Evolutionary conservation across 1,284 basidiomycete genomes (phyloP), one percentile per base, ranked within the genome.

Genomic region (Melampsora abietis-canadensis): DNA sequence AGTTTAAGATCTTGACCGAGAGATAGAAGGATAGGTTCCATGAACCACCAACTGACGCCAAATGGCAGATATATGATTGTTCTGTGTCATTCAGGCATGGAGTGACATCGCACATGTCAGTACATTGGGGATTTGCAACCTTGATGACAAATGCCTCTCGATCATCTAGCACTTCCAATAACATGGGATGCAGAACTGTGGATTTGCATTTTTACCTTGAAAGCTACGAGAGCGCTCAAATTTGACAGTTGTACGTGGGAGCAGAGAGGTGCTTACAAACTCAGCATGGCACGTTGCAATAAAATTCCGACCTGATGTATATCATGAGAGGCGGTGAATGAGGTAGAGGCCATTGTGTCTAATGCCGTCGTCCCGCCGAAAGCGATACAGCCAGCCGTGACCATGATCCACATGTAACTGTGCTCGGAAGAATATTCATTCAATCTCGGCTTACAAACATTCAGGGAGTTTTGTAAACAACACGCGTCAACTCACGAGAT

Each of bases 401-500:
- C 60, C 76, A 12, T 62, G 31, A 30, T 30, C 65, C 65, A 51
- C 47, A 48, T 48, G 46, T 51, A 48, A 21, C 47, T 51, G 17
- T 47, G 19, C 30, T 48, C 19, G 17, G 10, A 51, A 34, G 47
- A 40, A 21, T 40, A 40, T 40, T 10, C 10, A 12, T 12, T 40
- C 37, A n/a, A 14, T n/a, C 27, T 21, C 19, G 19, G 19, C 10
- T 54, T 21, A n/a, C 2, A 0, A 27, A 21, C 14, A 1, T n/a
- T n/a, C 14, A 10, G 15, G 19, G 34, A 4, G 60, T 19, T 87
- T 81, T 86, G 89, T 88, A 88, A 88, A 40, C 90, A 89, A 80
- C 87, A 89, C 19, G 89, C 89, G 77, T 90, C 82, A 89, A 90
- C 90, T 78, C 89, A 82, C 31, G 88, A 86, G 78, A 90, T 89